Evolutionary conservation across 73 alveolate genomes (phyloP).

Genomic region (Uronychia binucleata): DNA sequence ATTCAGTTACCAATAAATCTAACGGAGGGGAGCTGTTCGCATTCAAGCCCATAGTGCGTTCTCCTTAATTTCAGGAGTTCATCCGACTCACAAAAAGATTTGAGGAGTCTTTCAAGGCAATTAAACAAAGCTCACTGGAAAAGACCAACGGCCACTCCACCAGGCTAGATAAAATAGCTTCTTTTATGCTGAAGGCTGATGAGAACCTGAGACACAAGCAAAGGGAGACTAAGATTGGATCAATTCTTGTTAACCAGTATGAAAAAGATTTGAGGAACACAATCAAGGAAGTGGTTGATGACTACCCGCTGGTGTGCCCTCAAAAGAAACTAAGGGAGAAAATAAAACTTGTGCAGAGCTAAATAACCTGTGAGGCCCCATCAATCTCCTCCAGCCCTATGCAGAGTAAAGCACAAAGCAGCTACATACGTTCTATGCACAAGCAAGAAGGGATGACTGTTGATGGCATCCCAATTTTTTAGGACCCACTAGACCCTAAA

Average conservation of each 20-base stretch:
- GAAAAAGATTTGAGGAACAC: constrained; percentile 42
- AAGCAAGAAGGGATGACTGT: no score
- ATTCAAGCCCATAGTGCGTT: constrained; percentile 12
- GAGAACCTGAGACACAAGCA: not conserved
- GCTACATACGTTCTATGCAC: no score
- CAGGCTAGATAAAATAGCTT: not conserved
- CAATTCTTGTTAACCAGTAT: not conserved
- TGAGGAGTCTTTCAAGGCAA: constrained; percentile 39
- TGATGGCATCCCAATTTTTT: no score
- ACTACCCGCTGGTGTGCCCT: not conserved
- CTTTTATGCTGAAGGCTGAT: not conserved
- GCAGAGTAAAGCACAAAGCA: no score
- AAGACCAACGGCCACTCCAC: not conserved
- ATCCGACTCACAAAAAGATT: constrained; percentile 2
- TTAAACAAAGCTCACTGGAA: not conserved
- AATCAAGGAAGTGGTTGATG: constrained; percentile 22
- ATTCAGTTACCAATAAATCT: constrained; percentile 28
- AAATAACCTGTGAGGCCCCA: no score
- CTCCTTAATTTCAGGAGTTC: no score
- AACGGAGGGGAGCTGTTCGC: constrained; percentile 17
- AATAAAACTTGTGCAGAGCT: no score
- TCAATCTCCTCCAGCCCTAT: no score
- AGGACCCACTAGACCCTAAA: no score
- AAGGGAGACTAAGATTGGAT: constrained; percentile 1
- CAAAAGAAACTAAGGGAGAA: not conserved